Percentiles rank a stretch among this genome's conserved stretches.
phyloP scores from a whole-genome alignment of 257 asterid genomes.

The Thymus mandschuricus region DNA sequence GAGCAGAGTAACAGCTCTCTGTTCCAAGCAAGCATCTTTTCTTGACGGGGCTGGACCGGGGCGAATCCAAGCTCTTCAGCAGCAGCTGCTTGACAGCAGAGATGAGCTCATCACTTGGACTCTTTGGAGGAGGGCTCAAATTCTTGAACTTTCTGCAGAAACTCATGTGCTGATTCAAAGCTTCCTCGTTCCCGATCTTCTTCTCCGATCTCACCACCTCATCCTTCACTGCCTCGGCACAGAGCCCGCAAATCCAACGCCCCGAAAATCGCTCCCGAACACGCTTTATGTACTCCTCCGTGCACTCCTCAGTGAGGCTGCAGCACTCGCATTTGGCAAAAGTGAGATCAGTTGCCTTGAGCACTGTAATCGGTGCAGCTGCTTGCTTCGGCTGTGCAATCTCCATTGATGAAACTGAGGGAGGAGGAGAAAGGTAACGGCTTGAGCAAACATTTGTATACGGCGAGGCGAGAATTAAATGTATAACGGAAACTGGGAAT shows the following conservation, averaged over 20 bases:
- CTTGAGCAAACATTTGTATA: slow-evolving; percentile 5
- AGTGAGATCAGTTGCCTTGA: slow-evolving; percentile 45
- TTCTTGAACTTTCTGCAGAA: slow-evolving; percentile 68
- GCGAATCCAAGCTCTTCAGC: slow-evolving; percentile 70
- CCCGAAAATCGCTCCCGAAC: slow-evolving; percentile 67
- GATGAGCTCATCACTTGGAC: slow-evolving; percentile 53
- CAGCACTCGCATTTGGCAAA: slow-evolving; percentile 81
- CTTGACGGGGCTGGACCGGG: slow-evolving; percentile 50
- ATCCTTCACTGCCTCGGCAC: slow-evolving; percentile 82
- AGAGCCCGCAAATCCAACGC: slow-evolving; percentile 93
- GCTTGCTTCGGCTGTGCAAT: slow-evolving; percentile 20
- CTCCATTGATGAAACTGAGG: slow-evolving; percentile 26
- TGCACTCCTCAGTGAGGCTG: slow-evolving; percentile 82
- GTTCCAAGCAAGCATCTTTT: slow-evolving; percentile 45
- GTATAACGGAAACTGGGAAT: slow-evolving; percentile 33
- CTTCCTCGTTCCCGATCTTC: slow-evolving; percentile 69
- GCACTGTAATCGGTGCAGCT: not conserved
- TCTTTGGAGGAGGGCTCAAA: slow-evolving; percentile 62
- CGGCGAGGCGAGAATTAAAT: not conserved
- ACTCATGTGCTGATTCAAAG: slow-evolving; percentile 71
- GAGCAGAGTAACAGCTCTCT: slow-evolving; percentile 50
- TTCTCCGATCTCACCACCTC: slow-evolving; percentile 54
- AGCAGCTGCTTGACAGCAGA: slow-evolving; percentile 73
- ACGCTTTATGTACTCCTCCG: slow-evolving; percentile 63
- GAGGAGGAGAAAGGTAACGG: not conserved